Conservation (phyloP, 2,329 filamentous ascomycete genomes). For the Neurospora sp. region DNA sequence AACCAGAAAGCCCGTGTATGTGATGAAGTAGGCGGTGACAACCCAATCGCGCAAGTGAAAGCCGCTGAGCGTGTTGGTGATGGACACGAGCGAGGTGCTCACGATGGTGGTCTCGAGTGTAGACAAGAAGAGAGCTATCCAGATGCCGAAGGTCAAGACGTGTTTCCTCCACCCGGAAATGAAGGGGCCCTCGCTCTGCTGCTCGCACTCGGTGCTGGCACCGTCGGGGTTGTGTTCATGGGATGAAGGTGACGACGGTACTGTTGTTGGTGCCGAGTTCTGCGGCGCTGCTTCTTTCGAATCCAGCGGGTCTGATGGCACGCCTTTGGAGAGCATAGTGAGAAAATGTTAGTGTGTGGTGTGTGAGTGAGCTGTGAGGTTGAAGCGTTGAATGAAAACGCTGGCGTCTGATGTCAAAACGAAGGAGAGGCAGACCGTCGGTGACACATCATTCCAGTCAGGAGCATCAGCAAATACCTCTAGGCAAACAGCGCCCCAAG, state of each 20-base stretch:
- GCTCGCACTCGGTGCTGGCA: background rate
- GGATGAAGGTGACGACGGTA: background rate
- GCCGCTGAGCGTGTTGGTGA: slow-evolving; percentile 27
- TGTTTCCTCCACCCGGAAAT: background rate
- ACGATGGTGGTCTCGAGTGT: slow-evolving; percentile 40
- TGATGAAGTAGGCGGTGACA: slow-evolving; percentile 37
- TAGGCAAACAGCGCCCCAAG: background rate
- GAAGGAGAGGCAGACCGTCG: background rate
- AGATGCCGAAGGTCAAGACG: background rate
- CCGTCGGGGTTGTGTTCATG: background rate
- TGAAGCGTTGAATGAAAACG: background rate
- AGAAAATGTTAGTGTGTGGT: background rate
- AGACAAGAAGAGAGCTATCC: slow-evolving; percentile 28
- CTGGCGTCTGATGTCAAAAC: background rate
- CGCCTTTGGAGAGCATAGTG: background rate
- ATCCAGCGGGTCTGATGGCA: background rate
- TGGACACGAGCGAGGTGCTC: slow-evolving; percentile 38
- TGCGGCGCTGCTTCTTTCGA: background rate
- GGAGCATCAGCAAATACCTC: background rate
- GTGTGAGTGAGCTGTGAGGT: background rate
- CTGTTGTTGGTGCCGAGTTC: background rate
- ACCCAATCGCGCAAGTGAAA: slow-evolving; percentile 33
- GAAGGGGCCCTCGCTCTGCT: background rate
- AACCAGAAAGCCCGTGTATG: slow-evolving; percentile 35
- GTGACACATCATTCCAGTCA: background rate